phyloP scores from a whole-genome alignment of 2,329 filamentous ascomycete genomes.

The Exophiala sideris region DNA sequence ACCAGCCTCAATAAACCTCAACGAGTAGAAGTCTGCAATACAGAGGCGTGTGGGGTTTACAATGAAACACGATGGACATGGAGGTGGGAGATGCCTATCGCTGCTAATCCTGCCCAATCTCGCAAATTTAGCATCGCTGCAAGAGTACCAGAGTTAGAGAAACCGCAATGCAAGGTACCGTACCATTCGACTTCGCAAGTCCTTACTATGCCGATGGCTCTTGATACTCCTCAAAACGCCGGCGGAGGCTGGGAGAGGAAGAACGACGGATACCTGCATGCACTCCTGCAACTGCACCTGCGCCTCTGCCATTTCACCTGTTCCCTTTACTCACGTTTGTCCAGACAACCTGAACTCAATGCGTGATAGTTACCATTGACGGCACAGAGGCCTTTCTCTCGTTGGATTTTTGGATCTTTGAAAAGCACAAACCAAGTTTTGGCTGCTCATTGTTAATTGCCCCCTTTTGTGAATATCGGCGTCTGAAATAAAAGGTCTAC shows the following conservation, averaged over 20 bases:
- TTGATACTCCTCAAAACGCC: too few relatives aligned
- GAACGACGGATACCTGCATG: constrained; percentile 11
- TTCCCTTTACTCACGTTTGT: not conserved
- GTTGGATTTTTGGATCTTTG: constrained; percentile 22
- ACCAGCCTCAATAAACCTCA: too few relatives aligned
- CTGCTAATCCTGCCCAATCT: too few relatives aligned
- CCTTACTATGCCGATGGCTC: too few relatives aligned
- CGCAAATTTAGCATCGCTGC: too few relatives aligned
- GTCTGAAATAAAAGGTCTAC: not conserved
- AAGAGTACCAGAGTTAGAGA: too few relatives aligned
- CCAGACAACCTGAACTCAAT: not conserved
- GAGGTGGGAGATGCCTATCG: too few relatives aligned
- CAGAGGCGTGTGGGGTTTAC: too few relatives aligned
- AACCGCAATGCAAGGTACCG: too few relatives aligned
- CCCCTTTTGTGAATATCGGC: constrained; percentile 3
- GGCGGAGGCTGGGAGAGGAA: constrained; percentile 1
- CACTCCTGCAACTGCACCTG: not conserved
- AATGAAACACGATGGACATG: too few relatives aligned
- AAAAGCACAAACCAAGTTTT: constrained; percentile 1
- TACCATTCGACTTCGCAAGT: too few relatives aligned
- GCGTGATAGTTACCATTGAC: not conserved
- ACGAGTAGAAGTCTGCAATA: too few relatives aligned
- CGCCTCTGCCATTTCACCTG: not conserved
- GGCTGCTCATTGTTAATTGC: constrained; percentile 16
- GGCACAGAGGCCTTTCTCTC: constrained; percentile 4